Evolutionary conservation across 768 basidiomycete genomes (phyloP), one percentile per base, ranked within the genome.

Genomic region (Rhodotorula babjevae): DNA sequence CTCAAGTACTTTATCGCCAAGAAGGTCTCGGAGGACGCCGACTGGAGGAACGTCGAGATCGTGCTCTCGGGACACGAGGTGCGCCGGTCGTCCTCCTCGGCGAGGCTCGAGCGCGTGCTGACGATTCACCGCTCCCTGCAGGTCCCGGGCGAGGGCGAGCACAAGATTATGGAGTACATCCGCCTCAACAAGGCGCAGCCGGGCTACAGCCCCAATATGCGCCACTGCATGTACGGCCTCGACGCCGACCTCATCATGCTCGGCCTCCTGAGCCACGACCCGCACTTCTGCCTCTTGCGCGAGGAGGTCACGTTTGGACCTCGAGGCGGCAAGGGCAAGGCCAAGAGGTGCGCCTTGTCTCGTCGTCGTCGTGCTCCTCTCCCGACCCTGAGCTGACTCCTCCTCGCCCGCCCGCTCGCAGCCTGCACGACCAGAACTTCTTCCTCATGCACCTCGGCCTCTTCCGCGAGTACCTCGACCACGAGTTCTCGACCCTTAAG

Each of bases 141-240:
- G 80, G 80, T 97, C 7, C 96, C 96, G 0, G 96, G 96, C 76
- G 96, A 99, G 82, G 96, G 96, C 71, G 96, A 99, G 80, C 96
- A 99, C 86, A 99, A 99, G 85, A 94, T 99, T 77, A 97, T 98
- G 91, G 96, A 97, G 81, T 99, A 94, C 82, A 98, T 99, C 80
- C 89, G 96, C 52, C 83, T 93, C 72, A 89, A 90, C 64, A 90
- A 94, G 77, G 94, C 96, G 44, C 96, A 98, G 81, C 91, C 90
- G 15, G 89, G 92, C 80, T 94, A 98, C 83, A 90, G 96, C 82
- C 92, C 95, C 8, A 98, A 97, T 81, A 86, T 93, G 67, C 89
- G 96, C 76, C 96, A 99, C 82, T 99, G 96, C 82, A 84, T 99
- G 66, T 99, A 99, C 81, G 96, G 96, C 56, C 88, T 99, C 49